These are phyloP conservation scores for Saitozyma sp. DNA, from an alignment of 768 basidiomycete species.

Conservation along the genomic window DNA sequence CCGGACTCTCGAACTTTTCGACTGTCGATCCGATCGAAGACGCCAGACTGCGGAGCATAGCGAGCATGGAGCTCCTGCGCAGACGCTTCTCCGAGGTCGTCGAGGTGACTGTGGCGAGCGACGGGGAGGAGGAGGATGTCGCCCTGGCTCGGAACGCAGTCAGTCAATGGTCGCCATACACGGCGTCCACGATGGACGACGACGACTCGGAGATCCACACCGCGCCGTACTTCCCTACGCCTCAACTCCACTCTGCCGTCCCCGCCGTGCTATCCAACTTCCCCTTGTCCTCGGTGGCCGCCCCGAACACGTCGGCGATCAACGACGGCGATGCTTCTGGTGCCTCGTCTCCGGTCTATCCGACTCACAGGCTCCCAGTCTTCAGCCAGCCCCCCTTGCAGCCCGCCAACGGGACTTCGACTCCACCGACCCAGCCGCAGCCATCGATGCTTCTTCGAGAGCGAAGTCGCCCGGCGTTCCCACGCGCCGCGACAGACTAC, in stretches of 20 bases:
- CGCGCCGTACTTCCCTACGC: constrained; percentile 34
- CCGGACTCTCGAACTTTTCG: constrained; percentile 16
- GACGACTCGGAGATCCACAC: constrained; percentile 42
- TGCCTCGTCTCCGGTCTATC: constrained; percentile 5
- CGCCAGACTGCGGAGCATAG: constrained; percentile 28
- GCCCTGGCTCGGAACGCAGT: constrained; percentile 13
- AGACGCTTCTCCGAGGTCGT: constrained; percentile 45
- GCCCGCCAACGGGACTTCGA: constrained; percentile 11
- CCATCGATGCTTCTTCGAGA: constrained; percentile 21
- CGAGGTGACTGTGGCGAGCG: constrained; percentile 29
- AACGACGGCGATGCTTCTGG: background rate
- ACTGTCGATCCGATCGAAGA: constrained; percentile 37
- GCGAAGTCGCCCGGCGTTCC: constrained; percentile 15
- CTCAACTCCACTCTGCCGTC: constrained; percentile 16
- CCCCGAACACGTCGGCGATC: background rate
- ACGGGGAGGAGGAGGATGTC: constrained; percentile 20
- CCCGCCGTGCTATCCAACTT: constrained; percentile 33
- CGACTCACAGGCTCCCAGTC: constrained; percentile 5
- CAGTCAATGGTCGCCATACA: constrained; percentile 37
- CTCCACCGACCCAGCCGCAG: constrained; percentile 33
- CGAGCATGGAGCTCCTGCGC: constrained; percentile 32
- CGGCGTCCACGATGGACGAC: constrained; percentile 8
- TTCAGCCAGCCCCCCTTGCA: constrained; percentile 1
- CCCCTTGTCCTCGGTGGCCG: constrained; percentile 29
- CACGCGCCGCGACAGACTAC: constrained; percentile 24